Evolutionary conservation across 192 early-diverging fungal species (phyloP), one percentile per base, ranked within the genome.

Genomic region (Podila epicladia): DNA sequence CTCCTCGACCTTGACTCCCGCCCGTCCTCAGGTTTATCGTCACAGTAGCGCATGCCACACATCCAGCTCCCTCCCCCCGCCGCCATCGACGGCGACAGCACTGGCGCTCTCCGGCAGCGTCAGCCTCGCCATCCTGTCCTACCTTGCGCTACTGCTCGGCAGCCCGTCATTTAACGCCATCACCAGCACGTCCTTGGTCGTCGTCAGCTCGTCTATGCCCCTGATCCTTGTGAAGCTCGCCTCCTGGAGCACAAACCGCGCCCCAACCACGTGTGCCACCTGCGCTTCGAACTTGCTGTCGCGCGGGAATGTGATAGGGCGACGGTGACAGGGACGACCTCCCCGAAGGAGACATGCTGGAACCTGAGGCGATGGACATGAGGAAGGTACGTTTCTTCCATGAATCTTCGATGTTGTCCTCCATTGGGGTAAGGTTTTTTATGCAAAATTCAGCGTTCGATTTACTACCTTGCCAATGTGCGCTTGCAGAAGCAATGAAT

Each of bases 41-140:
- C n/a, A 66, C 22, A 0, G 24, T n/a, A 73, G 5, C 26, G 9
- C 15, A 33, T 50, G 64, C 19, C 3, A 22, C 1, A 73, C 19
- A 37, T 61, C 55, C 72, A 65, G 5, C 4, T 9, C 65, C 22
- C 4, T 9, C 65, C 22, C 55, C 55, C 59, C 20, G 58, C 9
- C 22, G 24, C 51, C 6, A 17, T 9, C n/a, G 29, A 29, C 20
- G 41, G 22, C 26, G 57, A 11, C 26, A 73, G 15, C 12, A 20
- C 20, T 0, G 62, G 64, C 17, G 41, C 29, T n/a, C 12, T 26
- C 45, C 12, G 71, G 64, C 9, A 66, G 26, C 28, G 41, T 50
- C 55, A 66, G 49, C 20, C 9, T 48, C 20, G 62, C 58, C 2
- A 64, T 66, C 32, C 53, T 32, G 8, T 60, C 72, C 58, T 64